Conservation (phyloP, 129 eudicot species). For the Flaveria sonorensis region DNA sequence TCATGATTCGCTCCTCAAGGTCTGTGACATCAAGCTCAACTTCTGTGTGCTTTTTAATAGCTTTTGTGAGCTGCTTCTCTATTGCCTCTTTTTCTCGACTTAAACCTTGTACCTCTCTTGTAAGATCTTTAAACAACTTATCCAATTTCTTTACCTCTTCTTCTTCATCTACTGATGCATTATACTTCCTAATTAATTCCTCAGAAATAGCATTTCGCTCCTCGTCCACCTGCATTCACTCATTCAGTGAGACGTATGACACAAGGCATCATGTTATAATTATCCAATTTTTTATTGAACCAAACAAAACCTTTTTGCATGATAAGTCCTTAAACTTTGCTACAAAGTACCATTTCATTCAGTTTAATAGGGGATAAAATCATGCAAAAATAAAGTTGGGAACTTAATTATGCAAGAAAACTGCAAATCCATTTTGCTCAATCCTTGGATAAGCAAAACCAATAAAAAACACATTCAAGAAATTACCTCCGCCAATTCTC, state of each 20-base stretch:
- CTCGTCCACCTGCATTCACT: constrained; percentile 77
- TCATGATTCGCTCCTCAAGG: constrained; percentile 65
- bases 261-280: constrained; percentile 19
- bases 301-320: not conserved
- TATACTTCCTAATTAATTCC: constrained; percentile 60
- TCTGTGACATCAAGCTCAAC: constrained; percentile 95
- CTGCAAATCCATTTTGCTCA: not conserved
- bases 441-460: not conserved
- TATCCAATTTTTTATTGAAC: not conserved
- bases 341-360: not conserved
- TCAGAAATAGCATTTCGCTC: constrained; percentile 71
- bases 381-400: not conserved
- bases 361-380: not conserved
- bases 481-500: constrained; percentile 66
- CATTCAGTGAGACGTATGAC: constrained; percentile 29
- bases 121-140: constrained; percentile 71
- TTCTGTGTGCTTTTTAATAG: constrained; percentile 71
- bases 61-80: constrained; percentile 78
- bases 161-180: constrained; percentile 71
- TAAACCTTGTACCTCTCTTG: constrained; percentile 79
- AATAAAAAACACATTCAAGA: not conserved
- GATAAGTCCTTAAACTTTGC: not conserved
- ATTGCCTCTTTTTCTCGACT: constrained; percentile 78
- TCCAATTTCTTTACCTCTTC: constrained; percentile 86
- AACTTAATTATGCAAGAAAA: not conserved